A percentile compares a stretch with the other conserved stretches of the same genome.
Conservation (phyloP, 495 filamentous ascomycete genomes). For the Letharia columbiana region DNA sequence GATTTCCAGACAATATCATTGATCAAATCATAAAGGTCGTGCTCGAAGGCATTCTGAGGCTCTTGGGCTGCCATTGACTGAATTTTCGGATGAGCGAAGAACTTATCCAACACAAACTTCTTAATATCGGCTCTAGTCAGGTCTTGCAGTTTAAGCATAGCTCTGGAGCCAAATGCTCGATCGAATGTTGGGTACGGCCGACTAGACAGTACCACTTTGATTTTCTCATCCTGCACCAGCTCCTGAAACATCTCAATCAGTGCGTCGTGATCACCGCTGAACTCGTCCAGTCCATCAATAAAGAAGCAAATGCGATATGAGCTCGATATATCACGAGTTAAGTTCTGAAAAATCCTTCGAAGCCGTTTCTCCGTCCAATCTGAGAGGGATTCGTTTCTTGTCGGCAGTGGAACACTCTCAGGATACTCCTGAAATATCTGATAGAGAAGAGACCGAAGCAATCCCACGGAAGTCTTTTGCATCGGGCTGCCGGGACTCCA, state of each 20-base stretch:
- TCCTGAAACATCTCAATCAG: background rate
- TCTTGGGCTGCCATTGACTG: background rate
- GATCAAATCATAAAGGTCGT: background rate
- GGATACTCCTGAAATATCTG: slow-evolving; percentile 27
- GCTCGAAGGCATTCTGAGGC: background rate
- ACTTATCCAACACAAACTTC: slow-evolving; percentile 4
- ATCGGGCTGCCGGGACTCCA: slow-evolving; percentile 33
- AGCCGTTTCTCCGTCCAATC: slow-evolving; percentile 12
- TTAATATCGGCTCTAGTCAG: slow-evolving; percentile 3
- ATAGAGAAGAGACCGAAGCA: slow-evolving; percentile 38
- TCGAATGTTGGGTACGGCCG: slow-evolving; percentile 9
- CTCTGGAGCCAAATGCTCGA: background rate
- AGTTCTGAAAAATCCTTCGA: background rate
- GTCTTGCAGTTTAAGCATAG: slow-evolving; percentile 11
- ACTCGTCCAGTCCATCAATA: slow-evolving; percentile 14
- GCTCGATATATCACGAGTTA: background rate
- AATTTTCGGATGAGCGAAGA: background rate
- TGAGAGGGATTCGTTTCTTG: background rate
- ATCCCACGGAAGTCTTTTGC: slow-evolving; percentile 36
- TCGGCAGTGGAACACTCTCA: background rate
- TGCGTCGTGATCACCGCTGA: slow-evolving; percentile 8
- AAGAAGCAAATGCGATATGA: slow-evolving; percentile 7
- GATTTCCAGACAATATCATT: background rate
- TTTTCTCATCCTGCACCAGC: background rate
- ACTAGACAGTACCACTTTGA: slow-evolving; percentile 14